Conservation (phyloP, 352 stramenopile genomes). For the Pseudoperonospora humuli region DNA sequence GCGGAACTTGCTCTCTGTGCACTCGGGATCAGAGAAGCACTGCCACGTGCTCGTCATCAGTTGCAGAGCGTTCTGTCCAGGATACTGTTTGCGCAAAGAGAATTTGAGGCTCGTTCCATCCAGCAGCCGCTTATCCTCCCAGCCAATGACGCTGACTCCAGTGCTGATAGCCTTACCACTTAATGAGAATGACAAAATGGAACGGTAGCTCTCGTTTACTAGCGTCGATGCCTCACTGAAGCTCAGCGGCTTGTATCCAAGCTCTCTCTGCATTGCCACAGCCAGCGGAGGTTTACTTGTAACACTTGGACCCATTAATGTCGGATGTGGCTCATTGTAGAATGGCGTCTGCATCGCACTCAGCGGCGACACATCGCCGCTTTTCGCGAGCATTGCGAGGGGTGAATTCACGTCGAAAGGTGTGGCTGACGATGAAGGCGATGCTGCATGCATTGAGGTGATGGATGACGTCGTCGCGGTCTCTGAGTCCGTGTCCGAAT, state of each 20-base stretch:
- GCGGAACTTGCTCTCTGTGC: conserved; percentile 48
- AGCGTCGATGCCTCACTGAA: conserved; percentile 26
- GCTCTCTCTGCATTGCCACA: conserved; percentile 30
- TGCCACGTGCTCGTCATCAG: conserved; percentile 61
- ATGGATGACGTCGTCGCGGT: conserved; percentile 14
- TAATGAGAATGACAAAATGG: conserved; percentile 46
- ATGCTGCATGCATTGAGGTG: conserved; percentile 6
- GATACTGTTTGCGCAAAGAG: conserved; percentile 54
- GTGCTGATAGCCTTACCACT: conserved; percentile 40
- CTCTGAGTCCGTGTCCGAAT: conserved; percentile 23
- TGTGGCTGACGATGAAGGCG: conserved; percentile 8
- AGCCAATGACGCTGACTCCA: conserved; percentile 47
- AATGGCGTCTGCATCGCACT: conserved; percentile 15
- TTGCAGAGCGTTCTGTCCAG: conserved; percentile 24
- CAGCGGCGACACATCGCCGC: conserved; percentile 29
- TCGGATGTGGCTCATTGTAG: conserved; percentile 29
- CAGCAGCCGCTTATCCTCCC: conserved; percentile 54
- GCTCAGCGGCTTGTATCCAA: conserved; percentile 38
- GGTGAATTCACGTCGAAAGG: conserved; percentile 9
- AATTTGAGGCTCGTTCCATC: conserved; percentile 53
- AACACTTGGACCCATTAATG: conserved; percentile 17
- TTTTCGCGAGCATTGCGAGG: conserved; percentile 5
- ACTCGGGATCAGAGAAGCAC: conserved; percentile 59
- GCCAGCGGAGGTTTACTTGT: conserved; percentile 21
- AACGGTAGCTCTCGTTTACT: conserved; percentile 39